A percentile compares a stretch with the other conserved stretches of the same genome.
Evolutionary conservation across 1,284 basidiomycete genomes (phyloP).

Genomic region (Malassezia equina): DNA sequence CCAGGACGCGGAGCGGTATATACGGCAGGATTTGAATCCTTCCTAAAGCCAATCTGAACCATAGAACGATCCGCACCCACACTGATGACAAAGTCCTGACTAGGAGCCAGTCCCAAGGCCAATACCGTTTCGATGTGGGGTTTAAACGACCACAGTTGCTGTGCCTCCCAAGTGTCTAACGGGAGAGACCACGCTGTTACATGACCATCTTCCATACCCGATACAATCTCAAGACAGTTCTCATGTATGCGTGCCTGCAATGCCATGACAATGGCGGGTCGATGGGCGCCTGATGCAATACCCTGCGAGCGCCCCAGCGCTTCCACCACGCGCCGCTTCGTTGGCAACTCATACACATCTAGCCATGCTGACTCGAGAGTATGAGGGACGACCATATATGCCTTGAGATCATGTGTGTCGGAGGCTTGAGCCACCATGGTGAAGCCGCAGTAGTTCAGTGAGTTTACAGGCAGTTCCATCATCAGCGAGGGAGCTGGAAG

Average conservation of each 20-base stretch:
- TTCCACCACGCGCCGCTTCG: conserved; percentile 6
- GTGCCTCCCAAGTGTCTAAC: neutral
- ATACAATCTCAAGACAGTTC: neutral
- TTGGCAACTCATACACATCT: conserved; percentile 11
- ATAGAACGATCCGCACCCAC: conserved; percentile 13
- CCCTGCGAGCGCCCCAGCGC: neutral
- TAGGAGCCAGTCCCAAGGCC: neutral
- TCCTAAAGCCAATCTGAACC: neutral
- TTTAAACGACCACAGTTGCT: conserved; percentile 7
- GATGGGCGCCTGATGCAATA: neutral
- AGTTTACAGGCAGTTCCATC: conserved; percentile 3
- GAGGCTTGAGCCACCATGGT: neutral
- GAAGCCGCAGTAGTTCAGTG: conserved; percentile 16
- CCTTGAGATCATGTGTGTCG: neutral
- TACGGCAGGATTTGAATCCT: neutral
- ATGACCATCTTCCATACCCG: conserved; percentile 12
- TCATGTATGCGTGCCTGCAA: neutral
- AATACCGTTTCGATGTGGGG: conserved; percentile 9
- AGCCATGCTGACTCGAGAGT: conserved; percentile 14
- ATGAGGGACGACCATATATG: conserved; percentile 8
- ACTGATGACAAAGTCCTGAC: neutral
- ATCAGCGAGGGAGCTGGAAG: conserved; percentile 1
- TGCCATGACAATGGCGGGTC: conserved; percentile 12
- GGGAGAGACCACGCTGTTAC: neutral
- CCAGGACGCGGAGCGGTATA: conserved; percentile 1